Evolutionary conservation across 2,329 filamentous ascomycete species (phyloP), one percentile per base, ranked within the genome.

Genomic region (Apiospora hydei): DNA sequence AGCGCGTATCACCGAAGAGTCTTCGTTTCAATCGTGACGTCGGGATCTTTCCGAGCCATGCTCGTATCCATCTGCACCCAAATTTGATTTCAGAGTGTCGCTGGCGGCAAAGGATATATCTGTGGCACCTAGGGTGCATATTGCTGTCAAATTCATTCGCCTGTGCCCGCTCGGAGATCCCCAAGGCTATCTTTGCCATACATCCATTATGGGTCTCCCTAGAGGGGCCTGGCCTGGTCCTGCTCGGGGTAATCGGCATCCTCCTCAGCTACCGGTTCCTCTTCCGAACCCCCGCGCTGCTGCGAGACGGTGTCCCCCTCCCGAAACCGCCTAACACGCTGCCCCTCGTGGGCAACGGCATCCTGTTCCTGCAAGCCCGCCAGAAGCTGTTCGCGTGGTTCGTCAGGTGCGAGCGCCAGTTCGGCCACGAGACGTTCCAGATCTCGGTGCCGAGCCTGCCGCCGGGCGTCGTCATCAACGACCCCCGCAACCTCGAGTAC

Each of bases 361-460:
- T 92, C 66, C 79, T 88, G 10, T 92, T 92, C 76, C 82, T 92
- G 1, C 88, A 87, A 76, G 84, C 88, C 1, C 86, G 90, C 4
- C 87, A 91, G 76, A 87, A 85, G 70, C 84, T 92, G 6, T 90
- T 92, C 74, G 81, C 85, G 10, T 92, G 90, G 90, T 92, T 92
- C 77, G 84, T 87, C 67, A 85, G 83, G 74, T 90, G 88, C 75
- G 88, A 91, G 77, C 84, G 82, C 16, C 81, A 81, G 43, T 88
- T 89, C 73, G 89, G 89, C 47, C 83, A 86, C 70, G 88, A 91
- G 78, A 92, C 90, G 0, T 88, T 91, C 67, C 86, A 89, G 75
- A 88, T 92, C 43, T 86, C 86, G 4, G 90, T 92, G 16, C 90
- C 90, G 1, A 88, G 88, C 0, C 79, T 92, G 16, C 90, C 90